Conservation (phyloP, 2,329 filamentous ascomycete species). For the Spiromastix sp. region DNA sequence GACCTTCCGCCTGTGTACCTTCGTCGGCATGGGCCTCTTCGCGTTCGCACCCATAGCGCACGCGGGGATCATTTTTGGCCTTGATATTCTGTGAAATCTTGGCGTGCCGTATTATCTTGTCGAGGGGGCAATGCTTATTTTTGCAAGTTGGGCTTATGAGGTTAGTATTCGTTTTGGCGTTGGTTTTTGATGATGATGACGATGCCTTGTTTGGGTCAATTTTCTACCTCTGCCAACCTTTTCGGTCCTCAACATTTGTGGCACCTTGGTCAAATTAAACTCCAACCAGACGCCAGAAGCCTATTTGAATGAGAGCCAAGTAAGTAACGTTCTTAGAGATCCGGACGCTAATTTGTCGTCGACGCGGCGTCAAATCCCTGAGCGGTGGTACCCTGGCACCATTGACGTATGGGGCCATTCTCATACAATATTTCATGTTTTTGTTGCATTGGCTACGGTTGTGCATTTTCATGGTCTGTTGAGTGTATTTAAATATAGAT, state of each 20-base stretch:
- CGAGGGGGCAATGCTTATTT: conserved; percentile 21
- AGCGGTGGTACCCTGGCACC: conserved; percentile 19
- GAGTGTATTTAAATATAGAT: conserved; percentile 8
- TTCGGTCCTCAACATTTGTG: neutral
- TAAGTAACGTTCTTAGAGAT: neutral
- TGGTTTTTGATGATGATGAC: no score
- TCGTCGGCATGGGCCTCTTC: conserved; percentile 22
- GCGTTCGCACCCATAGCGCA: conserved; percentile 26
- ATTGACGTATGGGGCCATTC: conserved; percentile 27
- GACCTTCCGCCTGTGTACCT: conserved; percentile 17
- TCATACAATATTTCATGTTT: conserved; percentile 25
- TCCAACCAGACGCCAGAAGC: no score
- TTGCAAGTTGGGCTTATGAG: conserved; percentile 20
- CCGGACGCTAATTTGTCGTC: neutral
- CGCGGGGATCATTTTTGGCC: conserved; percentile 17
- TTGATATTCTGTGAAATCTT: conserved; percentile 14
- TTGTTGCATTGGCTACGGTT: conserved; percentile 30
- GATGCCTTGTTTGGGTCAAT: neutral
- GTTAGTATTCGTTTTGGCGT: conserved; percentile 4
- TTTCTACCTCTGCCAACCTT: neutral
- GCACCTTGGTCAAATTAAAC: neutral
- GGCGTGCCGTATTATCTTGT: conserved; percentile 25
- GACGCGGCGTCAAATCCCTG: conserved; percentile 14
- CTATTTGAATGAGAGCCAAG: no score
- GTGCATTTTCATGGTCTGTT: conserved; percentile 31